phyloP scores from a whole-genome alignment of 495 filamentous ascomycete species.

The Penicillium chermesinum region DNA sequence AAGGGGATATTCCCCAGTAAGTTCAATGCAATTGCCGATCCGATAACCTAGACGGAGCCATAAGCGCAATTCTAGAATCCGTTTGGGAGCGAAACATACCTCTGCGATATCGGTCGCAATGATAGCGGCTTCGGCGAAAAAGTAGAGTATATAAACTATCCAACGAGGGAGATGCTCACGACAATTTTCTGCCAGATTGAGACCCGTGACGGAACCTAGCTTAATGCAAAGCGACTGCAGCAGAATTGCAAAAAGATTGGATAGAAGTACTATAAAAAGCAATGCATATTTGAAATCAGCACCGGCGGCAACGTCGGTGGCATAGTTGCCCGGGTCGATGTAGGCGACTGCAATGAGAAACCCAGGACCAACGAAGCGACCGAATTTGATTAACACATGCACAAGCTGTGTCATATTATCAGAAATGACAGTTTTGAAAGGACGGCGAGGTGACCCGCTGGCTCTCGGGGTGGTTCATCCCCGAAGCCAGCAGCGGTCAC shows the following conservation, averaged over 20 bases:
- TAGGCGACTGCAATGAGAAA: constrained; percentile 78
- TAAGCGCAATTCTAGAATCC: not conserved
- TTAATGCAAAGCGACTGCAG: constrained; percentile 79
- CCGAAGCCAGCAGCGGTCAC: constrained; percentile 33
- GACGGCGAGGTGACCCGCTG: constrained; percentile 37
- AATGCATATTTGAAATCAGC: constrained; percentile 60
- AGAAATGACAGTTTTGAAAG: constrained; percentile 20
- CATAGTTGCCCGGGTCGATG: constrained; percentile 83
- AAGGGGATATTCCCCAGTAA: constrained; percentile 75
- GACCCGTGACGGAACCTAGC: constrained; percentile 77
- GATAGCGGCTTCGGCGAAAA: constrained; percentile 74
- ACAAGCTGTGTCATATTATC: constrained; percentile 16
- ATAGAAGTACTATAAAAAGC: constrained; percentile 76
- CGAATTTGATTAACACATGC: constrained; percentile 54
- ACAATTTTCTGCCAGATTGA: constrained; percentile 76
- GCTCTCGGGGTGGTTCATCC: constrained; percentile 31
- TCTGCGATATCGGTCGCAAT: constrained; percentile 90
- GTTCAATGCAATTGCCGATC: constrained; percentile 87
- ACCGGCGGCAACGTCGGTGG: constrained; percentile 75
- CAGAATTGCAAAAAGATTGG: constrained; percentile 80
- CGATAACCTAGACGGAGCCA: constrained; percentile 59
- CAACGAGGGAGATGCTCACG: constrained; percentile 69
- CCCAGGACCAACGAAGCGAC: constrained; percentile 77
- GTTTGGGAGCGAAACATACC: constrained; percentile 27
- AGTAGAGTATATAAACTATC: constrained; percentile 69